phyloP scores from a whole-genome alignment of 768 basidiomycete species.

The Kwoniella dejecticola region DNA sequence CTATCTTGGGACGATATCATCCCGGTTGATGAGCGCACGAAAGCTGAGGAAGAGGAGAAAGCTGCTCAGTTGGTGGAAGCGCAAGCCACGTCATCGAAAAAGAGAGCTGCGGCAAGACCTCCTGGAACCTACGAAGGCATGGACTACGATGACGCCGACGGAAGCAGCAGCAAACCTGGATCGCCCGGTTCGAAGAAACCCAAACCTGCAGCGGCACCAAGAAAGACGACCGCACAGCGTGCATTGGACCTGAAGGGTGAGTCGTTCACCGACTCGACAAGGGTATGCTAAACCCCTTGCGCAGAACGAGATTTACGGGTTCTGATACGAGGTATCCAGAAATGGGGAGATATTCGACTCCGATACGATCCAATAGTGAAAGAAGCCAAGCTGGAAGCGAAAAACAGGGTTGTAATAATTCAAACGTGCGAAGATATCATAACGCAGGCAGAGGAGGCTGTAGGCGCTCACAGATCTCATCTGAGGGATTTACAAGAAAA shows the following conservation, averaged over 20 bases:
- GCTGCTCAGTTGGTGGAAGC: conserved; percentile 67
- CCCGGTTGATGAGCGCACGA: conserved; percentile 83
- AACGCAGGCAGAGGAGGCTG: conserved; percentile 75
- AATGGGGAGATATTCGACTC: conserved; percentile 95
- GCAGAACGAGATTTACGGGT: conserved; percentile 90
- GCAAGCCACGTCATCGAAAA: conserved; percentile 66
- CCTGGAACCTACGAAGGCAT: conserved; percentile 78
- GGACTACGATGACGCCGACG: conserved; percentile 64
- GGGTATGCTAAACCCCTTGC: not conserved
- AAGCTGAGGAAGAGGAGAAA: conserved; percentile 78
- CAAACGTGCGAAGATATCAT: conserved; percentile 92
- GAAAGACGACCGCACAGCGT: conserved; percentile 90
- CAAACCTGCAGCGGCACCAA: conserved; percentile 59
- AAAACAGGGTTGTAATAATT: conserved; percentile 88
- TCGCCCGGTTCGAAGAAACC: conserved; percentile 74
- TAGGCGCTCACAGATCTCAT: conserved; percentile 79
- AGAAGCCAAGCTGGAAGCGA: conserved; percentile 87
- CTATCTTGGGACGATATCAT: conserved; percentile 97
- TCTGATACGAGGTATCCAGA: conserved; percentile 88
- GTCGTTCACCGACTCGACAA: not conserved
- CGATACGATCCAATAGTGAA: conserved; percentile 90
- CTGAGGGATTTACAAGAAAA: conserved; percentile 73
- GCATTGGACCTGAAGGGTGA: conserved; percentile 84
- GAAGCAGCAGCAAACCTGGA: conserved; percentile 61
- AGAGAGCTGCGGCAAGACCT: conserved; percentile 77